phyloP scores from a whole-genome alignment of 2,329 filamentous ascomycete genomes.

The Fusarium chlamydosporum region DNA sequence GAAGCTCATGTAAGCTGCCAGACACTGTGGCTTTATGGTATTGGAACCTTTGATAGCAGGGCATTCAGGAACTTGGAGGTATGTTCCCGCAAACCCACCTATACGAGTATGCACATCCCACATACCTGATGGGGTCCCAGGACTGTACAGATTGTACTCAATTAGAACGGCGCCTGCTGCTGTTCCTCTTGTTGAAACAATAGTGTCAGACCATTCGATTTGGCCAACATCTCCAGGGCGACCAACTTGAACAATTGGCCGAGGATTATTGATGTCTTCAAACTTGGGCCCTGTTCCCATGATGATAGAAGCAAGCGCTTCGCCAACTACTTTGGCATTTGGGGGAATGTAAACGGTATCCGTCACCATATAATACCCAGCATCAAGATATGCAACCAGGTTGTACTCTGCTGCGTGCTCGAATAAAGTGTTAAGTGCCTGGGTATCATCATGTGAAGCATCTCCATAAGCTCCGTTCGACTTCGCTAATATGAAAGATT shows the following conservation, averaged over 20 bases:
- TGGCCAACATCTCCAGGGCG: conserved; percentile 71
- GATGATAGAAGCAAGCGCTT: conserved; percentile 67
- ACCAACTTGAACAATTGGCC: conserved; percentile 77
- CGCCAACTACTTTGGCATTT: conserved; percentile 71
- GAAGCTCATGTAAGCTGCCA: conserved; percentile 61
- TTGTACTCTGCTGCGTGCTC: conserved; percentile 65
- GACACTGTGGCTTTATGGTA: conserved; percentile 53
- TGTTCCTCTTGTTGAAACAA: conserved; percentile 77
- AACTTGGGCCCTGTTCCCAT: conserved; percentile 71
- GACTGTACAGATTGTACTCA: conserved; percentile 77
- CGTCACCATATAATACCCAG: conserved; percentile 72
- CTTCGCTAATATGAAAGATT: conserved; percentile 78
- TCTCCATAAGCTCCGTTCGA: conserved; percentile 69
- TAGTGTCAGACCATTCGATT: conserved; percentile 79
- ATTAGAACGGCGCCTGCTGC: conserved; percentile 78
- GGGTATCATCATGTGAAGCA: conserved; percentile 80
- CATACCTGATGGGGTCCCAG: conserved; percentile 64
- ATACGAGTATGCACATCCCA: conserved; percentile 86
- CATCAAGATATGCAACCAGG: conserved; percentile 72
- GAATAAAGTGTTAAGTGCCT: conserved; percentile 71
- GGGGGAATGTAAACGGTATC: conserved; percentile 66
- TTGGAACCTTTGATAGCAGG: conserved; percentile 62
- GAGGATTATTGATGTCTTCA: conserved; percentile 69
- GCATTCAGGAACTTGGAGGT: conserved; percentile 77
- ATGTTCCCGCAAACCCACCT: conserved; percentile 78